phyloP scores from a whole-genome alignment of 2,329 filamentous ascomycete genomes.

The Aspergillus sp. region DNA sequence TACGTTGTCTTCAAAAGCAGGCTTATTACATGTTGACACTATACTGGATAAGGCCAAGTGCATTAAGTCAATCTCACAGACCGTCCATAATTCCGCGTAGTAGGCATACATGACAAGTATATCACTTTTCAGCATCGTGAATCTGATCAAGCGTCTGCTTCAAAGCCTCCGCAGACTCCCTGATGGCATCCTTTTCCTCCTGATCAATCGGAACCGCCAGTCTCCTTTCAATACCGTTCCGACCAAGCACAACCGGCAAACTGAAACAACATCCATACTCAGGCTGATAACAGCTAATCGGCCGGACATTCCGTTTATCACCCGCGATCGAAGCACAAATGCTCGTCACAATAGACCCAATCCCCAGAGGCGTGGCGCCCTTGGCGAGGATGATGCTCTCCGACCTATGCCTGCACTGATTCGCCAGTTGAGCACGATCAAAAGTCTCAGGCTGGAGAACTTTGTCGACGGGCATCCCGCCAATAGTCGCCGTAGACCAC shows the following conservation, averaged over 20 bases:
- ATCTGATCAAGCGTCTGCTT: not conserved
- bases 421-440: conserved; percentile 36
- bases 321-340: conserved; percentile 52
- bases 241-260: conserved; percentile 49
- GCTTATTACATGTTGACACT: too few species aligned
- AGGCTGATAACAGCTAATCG: conserved; percentile 50
- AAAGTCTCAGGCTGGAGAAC: conserved; percentile 22
- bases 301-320: conserved; percentile 47
- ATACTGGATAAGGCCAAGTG: too few species aligned
- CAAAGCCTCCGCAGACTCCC: conserved; percentile 1
- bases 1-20: too few species aligned
- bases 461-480: conserved; percentile 39
- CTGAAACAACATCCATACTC: conserved; percentile 50
- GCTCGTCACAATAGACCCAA: conserved; percentile 47
- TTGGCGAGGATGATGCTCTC: conserved; percentile 50
- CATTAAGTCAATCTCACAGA: too few species aligned
- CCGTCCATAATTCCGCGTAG: too few species aligned
- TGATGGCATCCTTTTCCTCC: conserved; percentile 1
- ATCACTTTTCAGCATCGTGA: not conserved
- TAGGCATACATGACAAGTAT: too few species aligned
- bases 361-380: conserved; percentile 51
- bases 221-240: conserved; percentile 44
- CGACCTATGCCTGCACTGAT: conserved; percentile 47
- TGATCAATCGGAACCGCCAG: conserved; percentile 16
- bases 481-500: conserved; percentile 46